A percentile compares a stretch with the other conserved stretches of the same genome.
Evolutionary conservation across 2,329 filamentous ascomycete genomes (phyloP).

Genomic region (Lojkania enalia): DNA sequence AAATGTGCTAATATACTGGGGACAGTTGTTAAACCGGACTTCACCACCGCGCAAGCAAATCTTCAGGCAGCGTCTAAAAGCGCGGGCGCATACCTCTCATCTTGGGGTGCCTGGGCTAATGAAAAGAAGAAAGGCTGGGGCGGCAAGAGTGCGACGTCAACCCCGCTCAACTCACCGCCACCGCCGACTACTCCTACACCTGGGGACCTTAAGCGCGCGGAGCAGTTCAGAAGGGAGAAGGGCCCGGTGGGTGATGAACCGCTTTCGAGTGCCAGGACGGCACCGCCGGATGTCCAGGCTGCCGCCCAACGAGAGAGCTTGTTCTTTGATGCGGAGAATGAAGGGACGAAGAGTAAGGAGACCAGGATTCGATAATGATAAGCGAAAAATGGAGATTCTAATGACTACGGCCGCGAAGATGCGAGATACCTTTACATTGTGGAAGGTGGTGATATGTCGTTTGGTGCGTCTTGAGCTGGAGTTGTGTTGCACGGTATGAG

Average conservation of each 20-base stretch:
- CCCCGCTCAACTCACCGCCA: slow-evolving; percentile 27
- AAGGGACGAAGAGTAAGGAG: slow-evolving; percentile 5
- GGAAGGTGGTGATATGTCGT: neutral
- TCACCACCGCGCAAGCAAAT: slow-evolving; percentile 58
- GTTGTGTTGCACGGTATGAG: neutral
- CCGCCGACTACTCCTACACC: slow-evolving; percentile 22
- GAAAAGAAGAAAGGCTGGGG: slow-evolving; percentile 66
- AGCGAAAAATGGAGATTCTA: too few relatives aligned
- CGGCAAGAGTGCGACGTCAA: slow-evolving; percentile 20
- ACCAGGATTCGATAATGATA: too few relatives aligned
- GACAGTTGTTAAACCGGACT: slow-evolving; percentile 49
- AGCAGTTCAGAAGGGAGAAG: slow-evolving; percentile 31
- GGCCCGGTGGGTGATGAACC: slow-evolving; percentile 9
- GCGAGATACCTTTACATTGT: neutral
- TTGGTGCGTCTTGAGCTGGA: neutral
- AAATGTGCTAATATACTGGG: neutral
- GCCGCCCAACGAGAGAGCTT: slow-evolving; percentile 15
- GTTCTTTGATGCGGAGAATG: slow-evolving; percentile 25
- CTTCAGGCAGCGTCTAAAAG: slow-evolving; percentile 57
- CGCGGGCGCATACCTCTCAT: slow-evolving; percentile 65
- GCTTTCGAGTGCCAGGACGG: slow-evolving; percentile 14
- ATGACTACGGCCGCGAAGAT: too few relatives aligned
- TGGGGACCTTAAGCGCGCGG: slow-evolving; percentile 31
- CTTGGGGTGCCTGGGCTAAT: slow-evolving; percentile 67
- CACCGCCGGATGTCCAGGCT: slow-evolving; percentile 15